Evolutionary conservation across 202 grass and related monocot species (phyloP), one percentile per base, ranked within the genome.

Genomic region (Setaria italica): DNA sequence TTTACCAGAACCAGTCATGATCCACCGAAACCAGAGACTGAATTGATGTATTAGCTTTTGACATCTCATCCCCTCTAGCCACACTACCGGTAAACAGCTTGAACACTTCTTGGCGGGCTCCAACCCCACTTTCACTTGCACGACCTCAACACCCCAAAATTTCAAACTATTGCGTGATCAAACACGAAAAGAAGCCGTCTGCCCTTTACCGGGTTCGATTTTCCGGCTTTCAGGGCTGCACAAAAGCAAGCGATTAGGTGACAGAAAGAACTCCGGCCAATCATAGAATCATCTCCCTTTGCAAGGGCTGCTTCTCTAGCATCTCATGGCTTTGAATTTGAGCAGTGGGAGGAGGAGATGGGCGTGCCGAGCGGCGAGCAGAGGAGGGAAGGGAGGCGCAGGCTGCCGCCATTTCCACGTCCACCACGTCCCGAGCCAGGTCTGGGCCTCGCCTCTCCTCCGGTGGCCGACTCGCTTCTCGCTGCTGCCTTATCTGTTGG

Each of bases 61-160:
- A 85, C 77, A 63, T 7, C 55, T 77, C 71, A 29, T 7, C 33
- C 11, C 46, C 34, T 76, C 51, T 14, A 68, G 84, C 6, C 14
- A 60, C 3, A 25, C 48, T 51, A 45, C 66, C 10, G 41, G 20
- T 57, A 58, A 70, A 32, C 47, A 81, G 8, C 33, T 77, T 64
- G 71, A 89, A 80, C 55, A 37, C 55, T 71, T 85, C 77, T 77
- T 81, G 71, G 82, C 16, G 77, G 87, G 83, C 21, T 74, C 82
- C 83, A 70, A 66, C 50, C 58, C 51, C 66, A 70, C 35, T 66
- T 30, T 7, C 64, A 43, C 7, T 33, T 46, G 42, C 41, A 63
- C n/a, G 74, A 60, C 74, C 74, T 6, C 6, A 51, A 59, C 11
- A 68, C 64, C 77, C 70, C 53, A 76, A 37, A 51, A 20, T 62